Percentiles rank a stretch among this genome's conserved stretches.
These are phyloP conservation scores for Furcasterigmium sp. DNA, from an alignment of 2,329 filamentous ascomycete species.

Conservation along the genomic window DNA sequence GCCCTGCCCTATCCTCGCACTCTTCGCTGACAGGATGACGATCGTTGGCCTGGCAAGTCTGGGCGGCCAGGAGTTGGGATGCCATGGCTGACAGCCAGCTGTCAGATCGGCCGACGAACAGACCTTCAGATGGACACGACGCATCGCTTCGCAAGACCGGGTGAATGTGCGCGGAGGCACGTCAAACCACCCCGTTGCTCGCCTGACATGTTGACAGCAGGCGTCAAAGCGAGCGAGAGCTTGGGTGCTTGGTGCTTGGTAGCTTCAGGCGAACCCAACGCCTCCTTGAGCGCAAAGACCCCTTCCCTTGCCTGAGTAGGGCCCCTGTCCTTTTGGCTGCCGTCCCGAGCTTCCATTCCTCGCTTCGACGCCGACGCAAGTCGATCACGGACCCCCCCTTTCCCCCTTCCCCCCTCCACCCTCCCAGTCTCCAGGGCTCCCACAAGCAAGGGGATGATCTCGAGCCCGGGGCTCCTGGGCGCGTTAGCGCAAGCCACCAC, in stretches of 20 bases:
- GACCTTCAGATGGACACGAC: too few relatives aligned
- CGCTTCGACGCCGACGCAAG: constrained; percentile 7
- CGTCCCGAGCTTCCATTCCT: constrained; percentile 5
- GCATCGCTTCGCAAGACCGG: too few relatives aligned
- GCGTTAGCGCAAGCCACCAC: constrained; percentile 10
- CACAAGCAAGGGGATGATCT: constrained; percentile 8
- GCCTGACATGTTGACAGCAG: too few relatives aligned
- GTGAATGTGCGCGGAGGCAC: neutral
- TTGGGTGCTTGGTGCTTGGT: too few relatives aligned
- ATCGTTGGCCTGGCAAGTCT: too few relatives aligned
- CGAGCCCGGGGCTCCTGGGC: constrained; percentile 7
- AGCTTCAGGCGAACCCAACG: too few relatives aligned
- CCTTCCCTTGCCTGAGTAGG: neutral
- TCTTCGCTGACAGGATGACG: too few relatives aligned
- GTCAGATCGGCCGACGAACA: neutral
- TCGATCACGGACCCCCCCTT: constrained; percentile 14
- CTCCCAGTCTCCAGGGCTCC: neutral
- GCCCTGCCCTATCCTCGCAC: too few relatives aligned
- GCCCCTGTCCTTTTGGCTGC: constrained; percentile 5
- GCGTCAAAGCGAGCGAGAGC: too few relatives aligned
- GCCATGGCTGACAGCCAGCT: neutral
- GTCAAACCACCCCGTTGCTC: too few relatives aligned
- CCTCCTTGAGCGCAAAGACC: constrained; percentile 3
- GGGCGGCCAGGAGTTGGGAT: too few relatives aligned
- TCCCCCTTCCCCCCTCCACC: constrained; percentile 4